These are phyloP conservation scores for Diplodia sapinea DNA, from an alignment of 2,329 filamentous ascomycete genomes.

Conservation along the genomic window DNA sequence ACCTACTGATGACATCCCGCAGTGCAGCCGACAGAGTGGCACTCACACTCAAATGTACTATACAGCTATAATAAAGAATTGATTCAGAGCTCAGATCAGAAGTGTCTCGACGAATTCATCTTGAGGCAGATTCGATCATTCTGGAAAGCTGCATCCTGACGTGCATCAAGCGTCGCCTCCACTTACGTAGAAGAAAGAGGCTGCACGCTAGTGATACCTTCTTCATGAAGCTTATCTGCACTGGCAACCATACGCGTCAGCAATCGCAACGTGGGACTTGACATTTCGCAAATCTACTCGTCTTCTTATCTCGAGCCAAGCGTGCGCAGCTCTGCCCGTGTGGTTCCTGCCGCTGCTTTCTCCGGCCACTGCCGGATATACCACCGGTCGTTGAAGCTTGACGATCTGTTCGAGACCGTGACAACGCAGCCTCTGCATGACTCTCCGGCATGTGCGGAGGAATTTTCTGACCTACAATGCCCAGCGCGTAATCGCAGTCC, in stretches of 20 bases:
- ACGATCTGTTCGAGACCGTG: constrained; percentile 10
- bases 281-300: neutral
- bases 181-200: neutral
- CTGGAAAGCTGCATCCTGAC: neutral
- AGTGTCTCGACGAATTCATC: neutral
- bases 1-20: neutral
- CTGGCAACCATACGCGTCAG: too few species aligned
- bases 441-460: neutral
- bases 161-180: too few species aligned
- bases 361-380: neutral
- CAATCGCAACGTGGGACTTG: neutral
- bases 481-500: neutral
- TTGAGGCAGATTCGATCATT: neutral
- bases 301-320: neutral
- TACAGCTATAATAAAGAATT: neutral
- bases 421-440: neutral
- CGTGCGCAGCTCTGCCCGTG: neutral
- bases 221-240: neutral
- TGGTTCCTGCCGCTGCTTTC: neutral
- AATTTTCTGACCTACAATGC: neutral
- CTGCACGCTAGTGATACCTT: neutral
- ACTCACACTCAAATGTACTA: neutral
- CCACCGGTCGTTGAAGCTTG: neutral
- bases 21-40: neutral
- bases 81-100: neutral